Base-by-base conservation (phyloP, 768 basidiomycete genomes). In the Russula sp. region DNA sequence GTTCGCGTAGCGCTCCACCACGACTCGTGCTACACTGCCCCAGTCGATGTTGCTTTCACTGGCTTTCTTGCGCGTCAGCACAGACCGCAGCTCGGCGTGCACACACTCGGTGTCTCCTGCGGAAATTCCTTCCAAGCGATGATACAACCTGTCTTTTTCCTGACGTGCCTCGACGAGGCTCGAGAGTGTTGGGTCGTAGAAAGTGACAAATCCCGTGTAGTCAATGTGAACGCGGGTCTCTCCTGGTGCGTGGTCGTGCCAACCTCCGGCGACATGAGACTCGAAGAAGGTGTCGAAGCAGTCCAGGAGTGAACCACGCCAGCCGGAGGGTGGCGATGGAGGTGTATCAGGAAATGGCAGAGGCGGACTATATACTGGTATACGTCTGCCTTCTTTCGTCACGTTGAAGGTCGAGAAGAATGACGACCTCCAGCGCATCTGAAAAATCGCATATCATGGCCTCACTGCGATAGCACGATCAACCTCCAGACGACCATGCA, bases 151-250 rank as follows among this genome's bases (percentile, higher is more conserved):
- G 32, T 74, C 69, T 56, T 73, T 66, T 5, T 68, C 71, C 1
- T 66, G 54, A 1, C 78, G 71, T 6, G 65, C 59, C 0, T 47
- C 61, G 42, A 75, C 70, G 13, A 81, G 71, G 55, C 73, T 75
- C 1, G 75, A 74, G 7, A 76, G 69, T 0, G 55, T 56, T 2
- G 70, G 70, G 62, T 81, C 79, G 63, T 79, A 81, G 58, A 81
- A 76, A 0, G 79, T 77, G 18, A 80, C 64, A 11, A 77, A 59
- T 14, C 76, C 71, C 4, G 76, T 66, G 47, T 76, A 73, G 67
- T 81, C 78, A 20, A 78, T 69, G 22, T 71, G 61, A 18, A 79
- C 69, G 36, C 79, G 78, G 1, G 73, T 71, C 32, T 80, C 79
- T 38, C 78, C 79, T 0, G 79, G 79, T 45, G 70, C 75, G 51